Conservation (phyloP, 495 filamentous ascomycete species). For the Halenospora varia region DNA sequence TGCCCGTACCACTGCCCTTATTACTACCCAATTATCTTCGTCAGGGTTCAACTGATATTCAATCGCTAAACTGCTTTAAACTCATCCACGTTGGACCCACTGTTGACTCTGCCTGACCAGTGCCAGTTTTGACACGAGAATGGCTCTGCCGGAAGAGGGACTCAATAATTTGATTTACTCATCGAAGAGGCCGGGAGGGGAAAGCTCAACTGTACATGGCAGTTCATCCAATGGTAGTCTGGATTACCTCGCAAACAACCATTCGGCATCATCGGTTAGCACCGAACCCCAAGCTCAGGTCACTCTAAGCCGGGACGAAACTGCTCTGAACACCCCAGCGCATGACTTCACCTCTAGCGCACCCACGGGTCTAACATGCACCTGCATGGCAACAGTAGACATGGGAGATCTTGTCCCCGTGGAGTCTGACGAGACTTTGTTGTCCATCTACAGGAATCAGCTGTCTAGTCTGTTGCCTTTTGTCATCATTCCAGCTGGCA, state of each 20-base stretch:
- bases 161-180: slow-evolving; percentile 30
- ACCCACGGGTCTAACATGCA: slow-evolving; percentile 1
- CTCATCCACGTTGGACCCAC: not conserved
- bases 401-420: not conserved
- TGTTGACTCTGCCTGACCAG: not conserved
- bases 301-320: slow-evolving; percentile 13
- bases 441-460: slow-evolving; percentile 30
- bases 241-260: not conserved
- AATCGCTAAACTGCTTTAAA: not conserved
- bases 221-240: slow-evolving; percentile 3
- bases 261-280: not conserved
- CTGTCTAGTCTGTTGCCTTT: slow-evolving; percentile 36
- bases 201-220: slow-evolving; percentile 13
- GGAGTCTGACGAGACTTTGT: slow-evolving; percentile 31
- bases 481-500: slow-evolving; percentile 29
- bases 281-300: slow-evolving; percentile 20
- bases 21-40: not conserved
- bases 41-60: slow-evolving; percentile 1
- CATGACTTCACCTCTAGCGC: slow-evolving; percentile 7
- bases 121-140: slow-evolving; percentile 22
- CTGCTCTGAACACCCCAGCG: slow-evolving; percentile 6
- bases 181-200: slow-evolving; percentile 21
- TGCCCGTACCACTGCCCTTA: not conserved
- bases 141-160: slow-evolving; percentile 31
- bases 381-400: not conserved